phyloP scores from a whole-genome alignment of 192 early-diverging fungal genomes.

The Jimgerdemannia flammicorona region DNA sequence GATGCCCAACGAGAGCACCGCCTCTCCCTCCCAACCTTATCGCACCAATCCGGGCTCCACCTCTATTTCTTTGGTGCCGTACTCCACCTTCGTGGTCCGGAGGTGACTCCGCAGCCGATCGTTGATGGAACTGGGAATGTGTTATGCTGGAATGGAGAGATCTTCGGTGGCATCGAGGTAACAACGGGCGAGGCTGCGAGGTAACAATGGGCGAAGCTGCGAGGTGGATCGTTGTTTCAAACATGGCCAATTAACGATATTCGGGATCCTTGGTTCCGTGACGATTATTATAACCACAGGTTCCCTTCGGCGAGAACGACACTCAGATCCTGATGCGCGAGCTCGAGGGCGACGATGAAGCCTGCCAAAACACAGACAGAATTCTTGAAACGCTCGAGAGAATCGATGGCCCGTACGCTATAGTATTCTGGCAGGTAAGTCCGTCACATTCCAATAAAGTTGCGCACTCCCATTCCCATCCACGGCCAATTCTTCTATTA shows the following conservation, averaged over 20 bases:
- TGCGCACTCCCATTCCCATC: conserved; percentile 5
- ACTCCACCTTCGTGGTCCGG: conserved; percentile 65
- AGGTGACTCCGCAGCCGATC: conserved; percentile 55
- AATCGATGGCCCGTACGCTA: conserved; percentile 81
- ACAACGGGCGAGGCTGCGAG: background rate
- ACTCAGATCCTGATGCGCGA: conserved; percentile 40
- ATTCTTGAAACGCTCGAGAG: conserved; percentile 41
- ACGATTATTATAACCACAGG: conserved; percentile 10
- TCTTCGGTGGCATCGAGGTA: conserved; percentile 75
- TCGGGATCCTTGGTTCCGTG: background rate
- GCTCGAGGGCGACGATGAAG: conserved; percentile 25
- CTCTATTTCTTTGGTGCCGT: conserved; percentile 54
- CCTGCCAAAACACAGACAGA: conserved; percentile 9
- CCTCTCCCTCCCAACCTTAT: background rate
- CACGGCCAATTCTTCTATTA: background rate
- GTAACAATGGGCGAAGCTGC: too few relatives aligned
- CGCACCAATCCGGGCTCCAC: background rate
- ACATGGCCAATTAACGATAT: too few relatives aligned
- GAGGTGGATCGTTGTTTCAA: too few relatives aligned
- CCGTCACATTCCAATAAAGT: too few relatives aligned
- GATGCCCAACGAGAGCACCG: conserved; percentile 39
- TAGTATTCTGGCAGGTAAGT: conserved; percentile 64
- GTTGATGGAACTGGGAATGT: conserved; percentile 43
- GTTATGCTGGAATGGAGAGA: conserved; percentile 87
- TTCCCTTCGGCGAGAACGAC: conserved; percentile 49